Evolutionary conservation across 2,329 filamentous ascomycete genomes (phyloP).

Genomic region (Lithohypha guttulata): DNA sequence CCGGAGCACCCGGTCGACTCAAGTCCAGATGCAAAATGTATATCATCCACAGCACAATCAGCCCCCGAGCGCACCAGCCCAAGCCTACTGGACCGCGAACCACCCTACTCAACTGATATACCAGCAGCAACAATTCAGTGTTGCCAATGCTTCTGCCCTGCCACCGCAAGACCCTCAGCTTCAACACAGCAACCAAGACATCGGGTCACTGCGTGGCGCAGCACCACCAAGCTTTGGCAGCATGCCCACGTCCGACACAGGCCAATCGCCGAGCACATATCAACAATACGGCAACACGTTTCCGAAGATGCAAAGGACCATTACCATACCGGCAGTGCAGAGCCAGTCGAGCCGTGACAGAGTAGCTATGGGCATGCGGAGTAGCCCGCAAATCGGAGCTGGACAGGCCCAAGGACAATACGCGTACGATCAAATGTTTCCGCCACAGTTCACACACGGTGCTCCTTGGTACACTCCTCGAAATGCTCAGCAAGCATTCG

Average conservation of each 20-base stretch:
- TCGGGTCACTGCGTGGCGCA: background rate
- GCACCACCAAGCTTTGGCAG: no score
- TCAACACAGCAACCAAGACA: background rate
- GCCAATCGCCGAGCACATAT: no score
- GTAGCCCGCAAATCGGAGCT: background rate
- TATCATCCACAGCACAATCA: background rate
- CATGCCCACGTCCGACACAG: no score
- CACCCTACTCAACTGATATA: background rate
- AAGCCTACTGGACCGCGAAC: background rate
- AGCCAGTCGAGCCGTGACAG: background rate
- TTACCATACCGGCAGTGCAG: background rate
- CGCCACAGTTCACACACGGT: background rate
- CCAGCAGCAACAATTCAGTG: background rate
- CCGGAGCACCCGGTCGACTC: background rate
- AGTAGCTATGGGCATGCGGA: background rate
- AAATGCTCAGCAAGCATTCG: background rate
- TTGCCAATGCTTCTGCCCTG: background rate
- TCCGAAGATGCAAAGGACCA: background rate
- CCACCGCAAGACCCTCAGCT: background rate
- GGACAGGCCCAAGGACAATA: background rate
- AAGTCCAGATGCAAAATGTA: slow-evolving; percentile 3
- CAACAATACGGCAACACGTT: no score
- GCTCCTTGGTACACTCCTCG: background rate
- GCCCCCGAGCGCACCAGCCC: background rate
- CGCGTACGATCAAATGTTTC: background rate